Percentiles rank a stretch among this genome's conserved stretches.
phyloP scores from a whole-genome alignment of 2,329 filamentous ascomycete species.

The Trichoderma cornu-damae region DNA sequence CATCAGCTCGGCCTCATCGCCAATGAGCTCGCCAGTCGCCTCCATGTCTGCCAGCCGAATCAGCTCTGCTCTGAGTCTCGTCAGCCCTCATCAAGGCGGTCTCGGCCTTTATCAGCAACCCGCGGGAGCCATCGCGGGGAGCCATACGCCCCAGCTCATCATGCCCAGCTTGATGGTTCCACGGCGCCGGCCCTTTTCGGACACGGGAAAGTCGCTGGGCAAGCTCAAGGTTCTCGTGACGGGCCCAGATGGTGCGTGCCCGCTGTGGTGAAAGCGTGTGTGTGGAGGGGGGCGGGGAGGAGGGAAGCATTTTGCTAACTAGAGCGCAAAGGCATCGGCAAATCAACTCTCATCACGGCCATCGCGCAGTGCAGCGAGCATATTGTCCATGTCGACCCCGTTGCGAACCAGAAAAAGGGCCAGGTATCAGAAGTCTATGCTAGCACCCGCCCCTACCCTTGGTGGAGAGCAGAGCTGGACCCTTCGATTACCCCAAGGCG shows the following conservation, averaged over 20 bases:
- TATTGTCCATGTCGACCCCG: slow-evolving; percentile 85
- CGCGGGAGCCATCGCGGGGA: neutral
- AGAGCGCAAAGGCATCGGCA: slow-evolving; percentile 62
- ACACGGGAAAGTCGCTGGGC: slow-evolving; percentile 76
- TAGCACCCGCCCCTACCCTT: slow-evolving; percentile 77
- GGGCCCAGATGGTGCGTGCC: slow-evolving; percentile 61
- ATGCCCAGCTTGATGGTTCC: slow-evolving; percentile 97
- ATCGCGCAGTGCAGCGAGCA: slow-evolving; percentile 83
- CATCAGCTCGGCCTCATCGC: slow-evolving; percentile 48
- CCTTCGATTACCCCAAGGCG: slow-evolving; percentile 50
- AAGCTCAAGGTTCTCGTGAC: slow-evolving; percentile 85
- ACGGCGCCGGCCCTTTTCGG: slow-evolving; percentile 80
- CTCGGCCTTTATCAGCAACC: slow-evolving; percentile 14
- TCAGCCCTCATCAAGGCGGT: slow-evolving; percentile 23
- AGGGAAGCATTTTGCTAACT: neutral
- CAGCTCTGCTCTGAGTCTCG: slow-evolving; percentile 25
- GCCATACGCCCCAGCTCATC: slow-evolving; percentile 68
- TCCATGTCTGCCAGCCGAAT: slow-evolving; percentile 35
- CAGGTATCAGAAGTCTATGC: slow-evolving; percentile 64
- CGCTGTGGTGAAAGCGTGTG: neutral
- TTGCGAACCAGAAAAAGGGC: slow-evolving; percentile 33
- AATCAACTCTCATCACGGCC: slow-evolving; percentile 82
- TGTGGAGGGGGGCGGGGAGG: too few species aligned
- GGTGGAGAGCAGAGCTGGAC: slow-evolving; percentile 82
- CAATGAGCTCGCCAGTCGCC: slow-evolving; percentile 45